Percentiles rank a stretch among this genome's conserved stretches.
Evolutionary conservation across 2,329 filamentous ascomycete genomes (phyloP).

Genomic region (Bertia moriformis): DNA sequence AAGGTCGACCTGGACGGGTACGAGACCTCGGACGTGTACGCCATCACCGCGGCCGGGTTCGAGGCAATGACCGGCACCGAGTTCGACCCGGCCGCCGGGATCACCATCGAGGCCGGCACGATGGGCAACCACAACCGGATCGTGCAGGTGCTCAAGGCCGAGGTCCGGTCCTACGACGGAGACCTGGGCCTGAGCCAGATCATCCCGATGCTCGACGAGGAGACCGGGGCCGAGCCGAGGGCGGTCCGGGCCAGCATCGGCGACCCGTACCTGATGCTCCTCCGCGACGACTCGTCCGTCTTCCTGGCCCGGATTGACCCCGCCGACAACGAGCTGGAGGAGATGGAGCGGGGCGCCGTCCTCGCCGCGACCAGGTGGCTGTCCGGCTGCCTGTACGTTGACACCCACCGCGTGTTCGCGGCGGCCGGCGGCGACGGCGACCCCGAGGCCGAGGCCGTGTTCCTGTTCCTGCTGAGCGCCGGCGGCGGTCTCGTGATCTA

Average conservation of each 20-base stretch:
- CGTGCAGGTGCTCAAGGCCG: slow-evolving; percentile 73
- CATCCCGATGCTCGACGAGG: slow-evolving; percentile 81
- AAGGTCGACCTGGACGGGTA: slow-evolving; percentile 54
- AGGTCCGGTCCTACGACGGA: slow-evolving; percentile 80
- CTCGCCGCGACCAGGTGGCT: slow-evolving; percentile 57
- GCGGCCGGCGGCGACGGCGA: slow-evolving; percentile 14
- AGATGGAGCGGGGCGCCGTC: slow-evolving; percentile 49
- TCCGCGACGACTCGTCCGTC: slow-evolving; percentile 71
- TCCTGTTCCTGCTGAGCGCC: slow-evolving; percentile 65
- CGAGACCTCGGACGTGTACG: slow-evolving; percentile 67
- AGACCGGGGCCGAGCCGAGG: slow-evolving; percentile 66
- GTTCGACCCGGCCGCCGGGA: slow-evolving; percentile 78
- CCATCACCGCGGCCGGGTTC: slow-evolving; percentile 58
- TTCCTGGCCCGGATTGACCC: slow-evolving; percentile 68
- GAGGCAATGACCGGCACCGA: slow-evolving; percentile 70
- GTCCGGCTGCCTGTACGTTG: slow-evolving; percentile 71
- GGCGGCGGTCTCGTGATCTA: slow-evolving; percentile 69
- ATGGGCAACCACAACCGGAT: slow-evolving; percentile 70
- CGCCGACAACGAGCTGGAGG: slow-evolving; percentile 72
- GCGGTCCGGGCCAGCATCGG: slow-evolving; percentile 70
- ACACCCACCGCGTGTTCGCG: slow-evolving; percentile 43
- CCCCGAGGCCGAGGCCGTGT: slow-evolving; percentile 32
- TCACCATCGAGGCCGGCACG: slow-evolving; percentile 72
- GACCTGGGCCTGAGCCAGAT: slow-evolving; percentile 84
- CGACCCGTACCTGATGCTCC: slow-evolving; percentile 71